phyloP scores from a whole-genome alignment of 148 eudicot genomes.

The Rhododendron vialii region DNA sequence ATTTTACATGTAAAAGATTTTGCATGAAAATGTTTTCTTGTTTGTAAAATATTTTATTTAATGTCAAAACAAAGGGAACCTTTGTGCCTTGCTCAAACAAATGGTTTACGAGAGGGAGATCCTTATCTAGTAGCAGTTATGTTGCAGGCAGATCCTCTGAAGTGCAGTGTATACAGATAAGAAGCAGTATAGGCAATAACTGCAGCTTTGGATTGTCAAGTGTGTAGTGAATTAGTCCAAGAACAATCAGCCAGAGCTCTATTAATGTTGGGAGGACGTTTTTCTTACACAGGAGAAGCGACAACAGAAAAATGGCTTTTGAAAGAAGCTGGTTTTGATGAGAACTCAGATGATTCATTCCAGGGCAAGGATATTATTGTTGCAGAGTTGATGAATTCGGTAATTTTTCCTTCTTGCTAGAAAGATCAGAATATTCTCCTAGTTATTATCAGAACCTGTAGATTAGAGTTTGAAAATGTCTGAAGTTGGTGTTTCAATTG shows the following conservation, averaged over 20 bases:
- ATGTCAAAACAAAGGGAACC: background rate
- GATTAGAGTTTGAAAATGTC: background rate
- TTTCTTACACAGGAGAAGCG: constrained; percentile 37
- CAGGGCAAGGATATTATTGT: constrained; percentile 15
- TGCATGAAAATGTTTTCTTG: too few relatives aligned
- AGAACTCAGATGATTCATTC: constrained; percentile 18
- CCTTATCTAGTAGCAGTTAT: constrained; percentile 25
- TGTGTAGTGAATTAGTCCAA: constrained; percentile 26
- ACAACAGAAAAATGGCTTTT: constrained; percentile 38
- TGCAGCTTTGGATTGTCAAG: constrained; percentile 26
- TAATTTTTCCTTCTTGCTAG: background rate
- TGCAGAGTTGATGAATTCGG: constrained; percentile 17
- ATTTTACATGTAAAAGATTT: too few relatives aligned
- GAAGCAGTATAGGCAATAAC: constrained; percentile 37
- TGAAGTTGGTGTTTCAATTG: background rate
- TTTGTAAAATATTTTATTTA: too few relatives aligned
- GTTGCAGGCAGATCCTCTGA: constrained; percentile 44
- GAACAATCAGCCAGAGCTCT: constrained; percentile 42
- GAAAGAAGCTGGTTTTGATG: constrained; percentile 33
- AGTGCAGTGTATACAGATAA: constrained; percentile 42
- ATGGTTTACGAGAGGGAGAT: background rate
- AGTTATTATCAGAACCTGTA: background rate
- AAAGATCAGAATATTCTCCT: background rate
- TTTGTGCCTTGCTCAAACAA: background rate
- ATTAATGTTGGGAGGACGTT: constrained; percentile 32